Evolutionary conservation across 768 basidiomycete genomes (phyloP), one percentile per base, ranked within the genome.

Genomic region (Calocera viscosa): DNA sequence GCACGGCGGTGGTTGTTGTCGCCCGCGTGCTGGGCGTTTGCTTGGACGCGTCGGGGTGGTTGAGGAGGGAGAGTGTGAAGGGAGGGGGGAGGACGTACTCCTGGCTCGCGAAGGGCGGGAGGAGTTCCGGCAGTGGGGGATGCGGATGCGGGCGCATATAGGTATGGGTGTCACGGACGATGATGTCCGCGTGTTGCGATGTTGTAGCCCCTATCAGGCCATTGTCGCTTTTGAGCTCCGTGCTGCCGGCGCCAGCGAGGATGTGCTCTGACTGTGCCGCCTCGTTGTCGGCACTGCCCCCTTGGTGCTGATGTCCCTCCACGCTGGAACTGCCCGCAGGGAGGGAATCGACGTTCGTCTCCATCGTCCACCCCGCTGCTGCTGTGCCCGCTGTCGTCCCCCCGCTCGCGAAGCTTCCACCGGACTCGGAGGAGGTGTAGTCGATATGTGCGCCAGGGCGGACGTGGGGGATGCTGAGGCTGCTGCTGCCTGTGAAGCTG

Each of bases 211-310:
- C 53, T 60, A 60, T 60, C 53, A 30, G 11, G 30, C 14, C 30
- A 26, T 16, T 32, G 14, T 60, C 53, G 53, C 53, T 60, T 60
- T 60, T 60, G 53, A 28, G 53, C 19, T 32, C 14, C 30, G 14
- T 2, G 11, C 7, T 60, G 26, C 10, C 2, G 2, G 24, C 53
- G 53, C 53, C 26, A 60, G 53, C 53, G 30, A 60, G 53, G 14
- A 32, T 2, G 53, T 26, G 14, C 53, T 60, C 53, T 60, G 53
- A 60, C 53, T 60, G 53, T 60, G 53, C 53, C 53, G 53, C 53
- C 53, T 60, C 53, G 30, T 60, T 60, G 53, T 26, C 53, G 8
- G 53, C 53, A 60, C 53, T 19, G 53, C 14, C 53, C 53, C 53
- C 53, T 28, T 26, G 5, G 22, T 19, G 53, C 8, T 60, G 26